phyloP scores from a whole-genome alignment of 1,284 basidiomycete species.

The Ganoderma sp. region DNA sequence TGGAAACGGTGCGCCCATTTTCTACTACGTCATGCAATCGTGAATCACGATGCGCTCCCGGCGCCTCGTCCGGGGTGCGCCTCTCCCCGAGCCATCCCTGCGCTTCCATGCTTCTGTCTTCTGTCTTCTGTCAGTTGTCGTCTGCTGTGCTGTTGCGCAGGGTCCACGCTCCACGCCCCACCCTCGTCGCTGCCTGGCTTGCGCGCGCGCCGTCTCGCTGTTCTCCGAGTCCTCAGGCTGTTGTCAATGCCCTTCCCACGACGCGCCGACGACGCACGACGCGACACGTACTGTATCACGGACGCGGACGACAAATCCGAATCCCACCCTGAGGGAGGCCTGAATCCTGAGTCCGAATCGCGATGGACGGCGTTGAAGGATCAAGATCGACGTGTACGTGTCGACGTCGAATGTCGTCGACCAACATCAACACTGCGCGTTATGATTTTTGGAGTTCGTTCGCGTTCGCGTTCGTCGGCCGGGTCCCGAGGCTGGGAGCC shows the following conservation, averaged over 20 bases:
- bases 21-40: not conserved
- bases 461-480: not conserved
- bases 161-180: not conserved
- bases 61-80: not conserved
- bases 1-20: not conserved
- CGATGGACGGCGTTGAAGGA: not conserved
- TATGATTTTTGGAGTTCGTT: not conserved
- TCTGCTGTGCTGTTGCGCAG: not conserved
- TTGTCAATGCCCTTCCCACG: not conserved
- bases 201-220: too few species aligned
- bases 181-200: too few species aligned
- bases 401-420: not conserved
- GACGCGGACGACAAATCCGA: not conserved
- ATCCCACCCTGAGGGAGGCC: too few species aligned
- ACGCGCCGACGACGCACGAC: too few species aligned
- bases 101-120: too few species aligned
- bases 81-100: not conserved
- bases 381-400: not conserved
- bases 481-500: too few species aligned
- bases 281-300: not conserved
- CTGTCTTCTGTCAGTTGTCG: not conserved
- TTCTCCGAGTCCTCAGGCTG: too few species aligned
- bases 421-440: not conserved
- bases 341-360: not conserved
- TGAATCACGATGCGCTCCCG: too few species aligned